Evolutionary conservation across 1,284 basidiomycete species (phyloP).

Genomic region (Tylopilus sp.): DNA sequence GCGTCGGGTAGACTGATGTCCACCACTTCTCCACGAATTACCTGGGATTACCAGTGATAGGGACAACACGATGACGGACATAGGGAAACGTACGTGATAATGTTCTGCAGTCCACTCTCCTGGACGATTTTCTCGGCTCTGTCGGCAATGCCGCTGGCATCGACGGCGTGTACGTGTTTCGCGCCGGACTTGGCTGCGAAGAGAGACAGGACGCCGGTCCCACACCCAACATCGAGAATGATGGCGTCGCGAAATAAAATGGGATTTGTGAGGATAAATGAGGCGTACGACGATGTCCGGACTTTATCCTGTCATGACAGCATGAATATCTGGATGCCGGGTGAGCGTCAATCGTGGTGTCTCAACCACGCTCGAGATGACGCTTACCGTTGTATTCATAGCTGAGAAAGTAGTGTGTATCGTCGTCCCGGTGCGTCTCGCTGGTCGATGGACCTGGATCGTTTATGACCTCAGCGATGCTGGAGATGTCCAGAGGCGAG

Average conservation of each 20-base stretch:
- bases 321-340: slow-evolving; percentile 62
- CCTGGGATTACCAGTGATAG: too few species aligned
- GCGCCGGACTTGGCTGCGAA: slow-evolving; percentile 99
- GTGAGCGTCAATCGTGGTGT: background rate
- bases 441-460: slow-evolving; percentile 38
- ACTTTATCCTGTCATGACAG: slow-evolving; percentile 88
- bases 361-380: background rate
- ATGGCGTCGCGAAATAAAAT: slow-evolving; percentile 97
- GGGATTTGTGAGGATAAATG: slow-evolving; percentile 92
- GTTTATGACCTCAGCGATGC: slow-evolving; percentile 43
- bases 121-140: too few species aligned
- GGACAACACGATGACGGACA: too few species aligned
- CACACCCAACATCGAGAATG: slow-evolving; percentile 98
- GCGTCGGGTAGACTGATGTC: too few species aligned
- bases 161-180: too few species aligned
- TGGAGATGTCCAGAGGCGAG: slow-evolving; percentile 47
- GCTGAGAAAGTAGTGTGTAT: slow-evolving; percentile 92
- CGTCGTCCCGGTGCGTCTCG: slow-evolving; percentile 64
- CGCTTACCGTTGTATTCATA: slow-evolving; percentile 86
- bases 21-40: too few species aligned
- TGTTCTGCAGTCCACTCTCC: too few species aligned
- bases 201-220: slow-evolving; percentile 98
- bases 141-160: too few species aligned
- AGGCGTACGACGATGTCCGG: slow-evolving; percentile 93
- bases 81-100: too few species aligned